Evolutionary conservation across 768 basidiomycete genomes (phyloP).

Genomic region (Lentinula raphanica): DNA sequence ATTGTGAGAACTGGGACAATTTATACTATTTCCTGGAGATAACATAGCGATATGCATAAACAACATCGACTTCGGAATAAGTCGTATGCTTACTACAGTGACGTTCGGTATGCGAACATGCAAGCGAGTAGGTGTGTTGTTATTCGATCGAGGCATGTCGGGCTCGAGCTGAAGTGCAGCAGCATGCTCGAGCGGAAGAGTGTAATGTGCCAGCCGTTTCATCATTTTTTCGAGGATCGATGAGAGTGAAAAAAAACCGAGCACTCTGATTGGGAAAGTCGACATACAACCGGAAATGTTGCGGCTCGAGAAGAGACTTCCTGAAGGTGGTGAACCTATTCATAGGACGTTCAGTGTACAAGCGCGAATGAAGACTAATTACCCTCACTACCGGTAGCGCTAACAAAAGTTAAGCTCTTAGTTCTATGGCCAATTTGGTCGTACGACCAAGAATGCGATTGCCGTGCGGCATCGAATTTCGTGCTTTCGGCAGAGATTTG

Average conservation of each 20-base stretch:
- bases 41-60: background rate
- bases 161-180: background rate
- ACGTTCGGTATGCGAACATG: background rate
- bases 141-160: conserved; percentile 6
- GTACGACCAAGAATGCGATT: background rate
- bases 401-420: background rate
- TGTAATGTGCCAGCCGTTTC: background rate
- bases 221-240: background rate
- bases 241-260: background rate
- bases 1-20: background rate
- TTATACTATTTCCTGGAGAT: background rate
- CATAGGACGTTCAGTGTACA: no score
- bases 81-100: background rate
- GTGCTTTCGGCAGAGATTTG: background rate
- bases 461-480: background rate
- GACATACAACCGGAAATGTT: background rate
- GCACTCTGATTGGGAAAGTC: background rate
- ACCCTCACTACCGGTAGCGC: background rate
- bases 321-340: no score
- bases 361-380: no score
- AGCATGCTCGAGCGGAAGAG: background rate
- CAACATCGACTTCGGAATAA: background rate
- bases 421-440: background rate
- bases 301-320: background rate
- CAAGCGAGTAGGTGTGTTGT: background rate